These are phyloP conservation scores for Termitomyces sp. DNA, from an alignment of 768 basidiomycete genomes.

Conservation along the genomic window DNA sequence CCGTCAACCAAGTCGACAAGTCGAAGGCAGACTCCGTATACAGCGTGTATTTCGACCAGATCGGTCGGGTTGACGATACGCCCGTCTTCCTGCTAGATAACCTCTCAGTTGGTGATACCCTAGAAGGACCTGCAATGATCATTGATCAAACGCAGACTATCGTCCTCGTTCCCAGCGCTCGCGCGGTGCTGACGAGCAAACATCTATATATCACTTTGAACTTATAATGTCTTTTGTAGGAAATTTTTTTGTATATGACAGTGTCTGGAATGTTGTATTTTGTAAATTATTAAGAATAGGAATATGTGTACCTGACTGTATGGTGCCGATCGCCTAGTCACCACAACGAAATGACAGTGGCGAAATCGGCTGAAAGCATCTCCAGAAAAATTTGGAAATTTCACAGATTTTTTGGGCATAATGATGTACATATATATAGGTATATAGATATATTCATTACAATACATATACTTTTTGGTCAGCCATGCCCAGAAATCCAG, in stretches of 20 bases:
- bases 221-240: neutral
- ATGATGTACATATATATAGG: no score
- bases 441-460: no score
- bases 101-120: slow-evolving; percentile 62
- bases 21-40: slow-evolving; percentile 45
- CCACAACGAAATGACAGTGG: no score
- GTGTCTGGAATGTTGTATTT: neutral
- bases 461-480: neutral
- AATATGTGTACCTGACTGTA: no score
- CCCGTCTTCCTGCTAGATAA: slow-evolving; percentile 73
- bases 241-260: neutral
- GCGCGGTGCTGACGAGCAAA: slow-evolving; percentile 59
- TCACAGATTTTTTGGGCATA: no score
- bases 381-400: no score
- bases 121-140: slow-evolving; percentile 88
- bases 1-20: slow-evolving; percentile 32
- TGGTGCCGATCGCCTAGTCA: no score
- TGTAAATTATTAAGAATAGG: no score
- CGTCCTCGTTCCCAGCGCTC: slow-evolving; percentile 73
- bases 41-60: slow-evolving; percentile 78
- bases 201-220: slow-evolving; percentile 57
- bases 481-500: no score
- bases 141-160: slow-evolving; percentile 96
- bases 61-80: slow-evolving; percentile 71
- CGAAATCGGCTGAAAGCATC: no score